Evolutionary conservation across 2,329 filamentous ascomycete genomes (phyloP).

Genomic region (Pseudopyrenochaeta lycopersici): DNA sequence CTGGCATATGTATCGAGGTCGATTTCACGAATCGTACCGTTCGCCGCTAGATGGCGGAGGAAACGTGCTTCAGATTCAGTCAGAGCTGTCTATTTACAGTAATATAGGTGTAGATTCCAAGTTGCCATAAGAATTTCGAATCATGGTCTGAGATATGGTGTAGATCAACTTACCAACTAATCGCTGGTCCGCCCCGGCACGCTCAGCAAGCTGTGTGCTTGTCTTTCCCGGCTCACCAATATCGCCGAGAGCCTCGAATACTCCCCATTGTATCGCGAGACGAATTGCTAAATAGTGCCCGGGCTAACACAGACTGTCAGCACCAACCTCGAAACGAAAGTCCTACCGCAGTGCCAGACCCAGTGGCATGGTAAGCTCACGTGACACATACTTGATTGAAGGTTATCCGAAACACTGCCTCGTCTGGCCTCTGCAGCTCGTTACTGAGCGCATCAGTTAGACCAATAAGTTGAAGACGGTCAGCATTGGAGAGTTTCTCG

Average conservation of each 20-base stretch:
- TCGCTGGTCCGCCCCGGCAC: slow-evolving; percentile 6
- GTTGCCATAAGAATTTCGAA: background rate
- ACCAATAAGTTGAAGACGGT: slow-evolving; percentile 14
- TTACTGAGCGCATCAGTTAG: slow-evolving; percentile 10
- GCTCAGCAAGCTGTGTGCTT: slow-evolving; percentile 6
- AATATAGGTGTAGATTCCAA: background rate
- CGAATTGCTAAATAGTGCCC: slow-evolving; percentile 16
- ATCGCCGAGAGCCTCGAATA: slow-evolving; percentile 11
- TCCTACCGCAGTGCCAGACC: background rate
- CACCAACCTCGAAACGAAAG: background rate
- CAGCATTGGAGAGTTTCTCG: slow-evolving; percentile 9
- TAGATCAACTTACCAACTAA: slow-evolving; percentile 7
- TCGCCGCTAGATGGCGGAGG: slow-evolving; percentile 14
- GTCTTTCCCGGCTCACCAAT: slow-evolving; percentile 3
- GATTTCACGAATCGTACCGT: slow-evolving; percentile 10
- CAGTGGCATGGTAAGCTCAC: slow-evolving; percentile 1
- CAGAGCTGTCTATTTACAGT: background rate
- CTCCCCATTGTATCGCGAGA: slow-evolving; percentile 16
- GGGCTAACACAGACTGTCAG: slow-evolving; percentile 8
- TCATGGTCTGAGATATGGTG: background rate
- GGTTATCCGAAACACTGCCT: slow-evolving; percentile 9
- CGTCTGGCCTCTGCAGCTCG: slow-evolving; percentile 4
- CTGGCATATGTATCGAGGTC: slow-evolving; percentile 12
- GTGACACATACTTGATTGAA: slow-evolving; percentile 10
- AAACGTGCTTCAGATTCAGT: slow-evolving; percentile 2